Evolutionary conservation across 2,329 filamentous ascomycete genomes (phyloP), one percentile per base, ranked within the genome.

Genomic region (Phialophora expanda): DNA sequence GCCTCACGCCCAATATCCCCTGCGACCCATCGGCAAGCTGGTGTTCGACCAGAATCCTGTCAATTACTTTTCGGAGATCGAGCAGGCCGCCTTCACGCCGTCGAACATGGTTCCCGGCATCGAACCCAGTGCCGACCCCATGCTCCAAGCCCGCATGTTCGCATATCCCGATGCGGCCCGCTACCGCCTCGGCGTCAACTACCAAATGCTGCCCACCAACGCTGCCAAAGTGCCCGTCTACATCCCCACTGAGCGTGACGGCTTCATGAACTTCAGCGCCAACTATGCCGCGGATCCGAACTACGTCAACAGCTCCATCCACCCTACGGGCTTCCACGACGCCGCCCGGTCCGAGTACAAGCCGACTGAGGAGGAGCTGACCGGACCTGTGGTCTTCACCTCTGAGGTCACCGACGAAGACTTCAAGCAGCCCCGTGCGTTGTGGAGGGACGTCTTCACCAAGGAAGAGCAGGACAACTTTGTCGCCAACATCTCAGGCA

Each of bases 71-170:
- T 82, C 84, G 55, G 89, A 92, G 73, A 65, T 69, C 41, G 88
- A 91, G 75, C 88, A 90, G 76, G 85, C 86, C 0, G 85, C 86
- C 0, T 91, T 90, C 72, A 87, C 86, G 0, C 89, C 89, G 0
- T 85, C 85, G 0, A 87, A 84, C 66, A 79, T 90, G 75, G 86
- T 89, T 0, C 88, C 87, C 0, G 89, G 89, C 1, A 81, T 88
- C 56, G 87, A 84, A 58, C 83, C 87, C 0, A 86, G 85, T 0
- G 85, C 86, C 9, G 88, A 91, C 72, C 85, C 86, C 78, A 84
- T 88, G 55, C 81, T 89, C 0, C 86, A 88, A 74, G 82, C 84
- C 0, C 82, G 86, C 14, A 79, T 88, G 69, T 89, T 88, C 75
- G 83, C 84, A 3, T 89, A 89, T 73, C 83, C 85, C 0, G 87